Percentiles rank a stretch among this genome's conserved stretches.
Conservation (phyloP, 805 yeast genomes). For the Candida berthetii region DNA sequence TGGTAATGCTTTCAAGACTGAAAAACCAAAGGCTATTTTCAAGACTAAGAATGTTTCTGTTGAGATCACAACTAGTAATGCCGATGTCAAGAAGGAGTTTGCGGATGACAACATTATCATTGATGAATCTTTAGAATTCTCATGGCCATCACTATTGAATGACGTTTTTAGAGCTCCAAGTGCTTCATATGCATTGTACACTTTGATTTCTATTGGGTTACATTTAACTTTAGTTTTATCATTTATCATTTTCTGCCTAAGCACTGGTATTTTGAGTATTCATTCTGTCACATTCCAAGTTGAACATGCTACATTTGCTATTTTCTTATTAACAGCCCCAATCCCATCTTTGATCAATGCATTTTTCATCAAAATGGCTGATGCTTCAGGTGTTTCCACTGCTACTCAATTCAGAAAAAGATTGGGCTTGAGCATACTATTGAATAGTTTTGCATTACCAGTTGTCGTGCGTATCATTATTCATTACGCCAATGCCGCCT, state of each 20-base stretch:
- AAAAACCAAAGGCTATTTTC: conserved; percentile 10
- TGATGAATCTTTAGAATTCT: conserved; percentile 15
- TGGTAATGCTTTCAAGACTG: conserved; percentile 8
- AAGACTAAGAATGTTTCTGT: conserved; percentile 3
- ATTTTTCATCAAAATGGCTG: conserved; percentile 14
- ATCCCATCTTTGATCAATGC: conserved; percentile 10
- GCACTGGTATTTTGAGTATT: conserved; percentile 8
- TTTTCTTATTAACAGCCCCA: conserved; percentile 12
- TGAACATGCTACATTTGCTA: conserved; percentile 1
- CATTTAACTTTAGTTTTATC: conserved; percentile 9
- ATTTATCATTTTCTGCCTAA: conserved; percentile 3
- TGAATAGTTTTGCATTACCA: conserved; percentile 18
- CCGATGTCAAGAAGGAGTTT: background rate
- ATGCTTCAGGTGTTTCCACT: conserved; percentile 1
- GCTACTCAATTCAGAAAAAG: conserved; percentile 2
- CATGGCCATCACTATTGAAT: conserved; percentile 19
- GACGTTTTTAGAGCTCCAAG: conserved; percentile 19
- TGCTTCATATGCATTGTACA: conserved; percentile 5
- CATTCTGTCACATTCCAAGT: conserved; percentile 9
- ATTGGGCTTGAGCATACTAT: conserved; percentile 1
- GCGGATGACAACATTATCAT: conserved; percentile 2
- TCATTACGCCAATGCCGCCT: conserved; percentile 10
- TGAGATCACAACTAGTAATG: background rate
- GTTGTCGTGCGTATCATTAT: conserved; percentile 4
- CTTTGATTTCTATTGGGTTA: conserved; percentile 14